Conservation (phyloP, 352 stramenopile genomes). For the Pythium vanterpoolii region DNA sequence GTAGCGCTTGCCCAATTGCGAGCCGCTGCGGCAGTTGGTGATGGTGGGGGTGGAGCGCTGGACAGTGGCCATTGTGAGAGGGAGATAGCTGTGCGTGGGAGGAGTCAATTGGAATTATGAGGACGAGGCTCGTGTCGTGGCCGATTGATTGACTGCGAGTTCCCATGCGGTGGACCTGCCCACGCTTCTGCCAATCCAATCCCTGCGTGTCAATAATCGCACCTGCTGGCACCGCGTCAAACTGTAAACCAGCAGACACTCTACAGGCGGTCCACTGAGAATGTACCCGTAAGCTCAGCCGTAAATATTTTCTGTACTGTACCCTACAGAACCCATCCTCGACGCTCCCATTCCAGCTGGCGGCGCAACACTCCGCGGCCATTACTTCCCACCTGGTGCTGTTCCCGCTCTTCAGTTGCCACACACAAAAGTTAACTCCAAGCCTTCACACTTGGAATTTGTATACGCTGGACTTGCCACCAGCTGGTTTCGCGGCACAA, state of each 20-base stretch:
- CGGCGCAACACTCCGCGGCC: neutral
- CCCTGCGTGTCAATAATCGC: conserved; percentile 23
- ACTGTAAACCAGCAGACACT: neutral
- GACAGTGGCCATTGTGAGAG: conserved; percentile 16
- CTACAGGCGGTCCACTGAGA: too few relatives aligned
- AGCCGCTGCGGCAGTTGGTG: neutral
- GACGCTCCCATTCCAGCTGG: neutral
- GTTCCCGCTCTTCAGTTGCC: neutral
- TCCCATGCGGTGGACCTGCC: neutral
- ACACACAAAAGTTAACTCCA: too few relatives aligned
- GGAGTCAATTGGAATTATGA: conserved; percentile 13
- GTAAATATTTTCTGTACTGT: neutral
- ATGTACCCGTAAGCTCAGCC: neutral
- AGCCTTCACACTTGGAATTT: conserved; percentile 14
- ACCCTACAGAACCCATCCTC: neutral
- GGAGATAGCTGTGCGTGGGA: neutral
- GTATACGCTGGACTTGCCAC: conserved; percentile 8
- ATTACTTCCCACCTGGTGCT: conserved; percentile 1
- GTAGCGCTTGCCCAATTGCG: conserved; percentile 66
- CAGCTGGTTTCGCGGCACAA: conserved; percentile 4
- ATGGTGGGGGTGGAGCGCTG: conserved; percentile 1
- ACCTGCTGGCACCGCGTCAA: neutral
- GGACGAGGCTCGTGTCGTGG: neutral
- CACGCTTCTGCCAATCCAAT: neutral
- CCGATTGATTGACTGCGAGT: neutral